These are phyloP conservation scores for Bolboschoenus planiculmis DNA, from an alignment of 176 grass and related monocot genomes.

Conservation along the genomic window DNA sequence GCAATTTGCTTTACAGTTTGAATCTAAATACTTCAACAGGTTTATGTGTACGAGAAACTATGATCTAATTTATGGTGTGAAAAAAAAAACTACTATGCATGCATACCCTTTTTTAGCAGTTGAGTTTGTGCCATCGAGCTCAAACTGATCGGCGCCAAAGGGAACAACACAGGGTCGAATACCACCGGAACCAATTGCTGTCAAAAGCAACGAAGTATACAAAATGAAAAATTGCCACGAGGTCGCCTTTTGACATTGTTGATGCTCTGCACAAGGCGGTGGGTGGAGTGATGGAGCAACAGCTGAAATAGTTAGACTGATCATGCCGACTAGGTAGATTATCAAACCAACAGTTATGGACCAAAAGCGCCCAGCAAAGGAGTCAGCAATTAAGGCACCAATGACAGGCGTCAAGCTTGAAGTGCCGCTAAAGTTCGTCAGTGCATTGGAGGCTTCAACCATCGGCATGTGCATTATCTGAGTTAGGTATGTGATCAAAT, in stretches of 20 bases:
- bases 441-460: constrained; percentile 43
- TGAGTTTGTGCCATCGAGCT: neutral
- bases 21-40: neutral
- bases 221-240: constrained; percentile 37
- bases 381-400: constrained; percentile 35
- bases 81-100: neutral
- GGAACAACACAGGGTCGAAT: constrained; percentile 54
- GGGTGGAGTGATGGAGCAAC: constrained; percentile 33
- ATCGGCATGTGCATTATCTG: constrained; percentile 51
- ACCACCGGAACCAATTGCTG: constrained; percentile 43
- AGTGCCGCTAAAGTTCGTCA: constrained; percentile 48
- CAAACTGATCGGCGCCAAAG: constrained; percentile 57
- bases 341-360: constrained; percentile 23
- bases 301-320: constrained; percentile 38
- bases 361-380: constrained; percentile 37
- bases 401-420: constrained; percentile 42
- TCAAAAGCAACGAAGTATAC: constrained; percentile 37
- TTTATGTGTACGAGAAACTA: neutral
- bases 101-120: constrained; percentile 23
- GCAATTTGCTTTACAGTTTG: neutral
- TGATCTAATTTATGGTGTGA: neutral
- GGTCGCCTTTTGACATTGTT: constrained; percentile 16
- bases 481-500: constrained; percentile 55
- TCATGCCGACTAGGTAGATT: constrained; percentile 46
- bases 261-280: neutral